phyloP scores from a whole-genome alignment of 805 yeast genomes.

The Wickerhamiella shivajii region DNA sequence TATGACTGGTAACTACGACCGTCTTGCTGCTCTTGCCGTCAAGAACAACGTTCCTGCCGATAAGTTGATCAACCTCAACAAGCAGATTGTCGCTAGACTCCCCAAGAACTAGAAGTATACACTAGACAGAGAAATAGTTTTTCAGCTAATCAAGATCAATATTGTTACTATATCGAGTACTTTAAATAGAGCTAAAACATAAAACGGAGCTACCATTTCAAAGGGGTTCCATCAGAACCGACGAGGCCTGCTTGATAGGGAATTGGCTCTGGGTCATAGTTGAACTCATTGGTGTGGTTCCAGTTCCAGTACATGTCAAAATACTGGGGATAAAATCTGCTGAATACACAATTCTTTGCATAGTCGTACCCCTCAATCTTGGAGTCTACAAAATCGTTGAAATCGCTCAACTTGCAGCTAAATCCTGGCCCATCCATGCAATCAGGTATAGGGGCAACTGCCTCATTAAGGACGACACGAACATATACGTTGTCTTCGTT shows the following conservation, averaged over 20 bases:
- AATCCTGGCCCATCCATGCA: conserved; percentile 41
- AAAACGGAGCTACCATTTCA: background rate
- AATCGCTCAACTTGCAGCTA: conserved; percentile 27
- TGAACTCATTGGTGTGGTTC: conserved; percentile 15
- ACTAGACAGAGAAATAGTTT: too few species aligned
- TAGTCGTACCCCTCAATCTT: conserved; percentile 8
- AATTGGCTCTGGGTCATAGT: conserved; percentile 10
- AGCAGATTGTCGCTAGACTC: conserved; percentile 11
- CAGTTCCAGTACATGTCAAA: conserved; percentile 20
- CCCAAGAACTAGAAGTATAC: too few species aligned
- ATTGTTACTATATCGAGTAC: too few species aligned
- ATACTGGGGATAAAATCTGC: conserved; percentile 14
- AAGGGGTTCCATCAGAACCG: conserved; percentile 8
- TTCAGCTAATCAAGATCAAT: too few species aligned
- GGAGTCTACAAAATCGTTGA: conserved; percentile 12
- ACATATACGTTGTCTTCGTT: conserved; percentile 27
- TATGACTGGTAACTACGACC: conserved; percentile 15
- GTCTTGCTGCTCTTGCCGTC: conserved; percentile 11
- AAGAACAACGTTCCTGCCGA: conserved; percentile 14
- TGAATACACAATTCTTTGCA: conserved; percentile 11
- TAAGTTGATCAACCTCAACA: conserved; percentile 11
- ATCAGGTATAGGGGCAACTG: conserved; percentile 35
- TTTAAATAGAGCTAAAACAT: background rate
- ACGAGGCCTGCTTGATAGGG: conserved; percentile 13
- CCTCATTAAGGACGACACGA: conserved; percentile 38